phyloP scores from a whole-genome alignment of 2,329 filamentous ascomycete genomes.

The Aspergillus pseudoviridinutans region DNA sequence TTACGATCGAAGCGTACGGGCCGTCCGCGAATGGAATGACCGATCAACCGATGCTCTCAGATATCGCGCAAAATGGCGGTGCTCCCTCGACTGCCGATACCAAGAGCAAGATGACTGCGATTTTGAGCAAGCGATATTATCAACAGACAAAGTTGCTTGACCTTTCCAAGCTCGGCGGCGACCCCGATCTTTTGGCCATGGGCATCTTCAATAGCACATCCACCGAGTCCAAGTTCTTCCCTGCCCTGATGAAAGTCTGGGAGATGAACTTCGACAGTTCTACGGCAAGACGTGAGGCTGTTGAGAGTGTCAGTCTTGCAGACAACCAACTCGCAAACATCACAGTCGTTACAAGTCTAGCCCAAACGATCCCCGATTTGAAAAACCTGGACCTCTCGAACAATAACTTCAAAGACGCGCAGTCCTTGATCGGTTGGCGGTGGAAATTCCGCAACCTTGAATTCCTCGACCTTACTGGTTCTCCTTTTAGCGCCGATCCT shows the following conservation, averaged over 20 bases:
- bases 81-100: slow-evolving; percentile 54
- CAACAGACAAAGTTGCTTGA: slow-evolving; percentile 70
- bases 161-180: slow-evolving; percentile 71
- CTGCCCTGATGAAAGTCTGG: slow-evolving; percentile 83
- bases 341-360: slow-evolving; percentile 66
- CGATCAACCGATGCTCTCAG: slow-evolving; percentile 20
- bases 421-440: slow-evolving; percentile 70
- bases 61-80: slow-evolving; percentile 26
- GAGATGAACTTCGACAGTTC: slow-evolving; percentile 69
- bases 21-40: slow-evolving; percentile 16
- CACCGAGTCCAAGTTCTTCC: slow-evolving; percentile 81
- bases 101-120: slow-evolving; percentile 64
- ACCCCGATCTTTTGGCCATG: slow-evolving; percentile 66
- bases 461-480: slow-evolving; percentile 73
- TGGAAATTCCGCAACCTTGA: slow-evolving; percentile 74
- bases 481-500: slow-evolving; percentile 64
- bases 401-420: slow-evolving; percentile 69
- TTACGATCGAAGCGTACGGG: slow-evolving; percentile 53
- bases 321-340: slow-evolving; percentile 75
- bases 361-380: slow-evolving; percentile 76
- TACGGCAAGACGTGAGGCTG: slow-evolving; percentile 69
- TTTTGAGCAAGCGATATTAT: slow-evolving; percentile 73
- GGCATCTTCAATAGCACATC: slow-evolving; percentile 71
- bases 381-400: slow-evolving; percentile 84
- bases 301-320: slow-evolving; percentile 76